Percentiles rank a stretch among this genome's conserved stretches.
These are phyloP conservation scores for Grigorovia humatica DNA, from an alignment of 805 yeast genomes.

Conservation along the genomic window DNA sequence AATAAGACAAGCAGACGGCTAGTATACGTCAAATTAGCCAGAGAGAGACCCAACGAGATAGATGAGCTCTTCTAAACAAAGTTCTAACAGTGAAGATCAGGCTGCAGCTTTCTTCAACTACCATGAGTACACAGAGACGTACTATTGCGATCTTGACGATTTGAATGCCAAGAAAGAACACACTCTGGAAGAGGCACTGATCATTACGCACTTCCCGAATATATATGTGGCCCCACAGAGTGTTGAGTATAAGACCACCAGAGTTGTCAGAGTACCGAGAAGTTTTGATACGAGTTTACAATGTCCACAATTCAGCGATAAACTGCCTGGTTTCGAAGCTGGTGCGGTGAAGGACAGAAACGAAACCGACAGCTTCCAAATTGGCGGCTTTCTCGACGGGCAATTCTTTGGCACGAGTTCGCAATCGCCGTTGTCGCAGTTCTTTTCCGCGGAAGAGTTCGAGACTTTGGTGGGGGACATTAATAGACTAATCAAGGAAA, in stretches of 20 bases:
- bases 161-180: slow-evolving; percentile 14
- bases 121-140: slow-evolving; percentile 44
- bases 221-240: slow-evolving; percentile 32
- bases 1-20: too few species aligned
- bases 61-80: neutral
- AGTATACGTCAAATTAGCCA: too few species aligned
- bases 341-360: slow-evolving; percentile 39
- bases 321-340: slow-evolving; percentile 51
- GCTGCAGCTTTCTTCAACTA: slow-evolving; percentile 47
- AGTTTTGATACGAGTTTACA: slow-evolving; percentile 29
- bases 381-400: slow-evolving; percentile 32
- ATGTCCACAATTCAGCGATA: slow-evolving; percentile 46
- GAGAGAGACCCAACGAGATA: too few species aligned
- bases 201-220: slow-evolving; percentile 61
- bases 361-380: slow-evolving; percentile 20
- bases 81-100: neutral
- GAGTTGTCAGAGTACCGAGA: slow-evolving; percentile 61
- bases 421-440: slow-evolving; percentile 37
- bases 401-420: slow-evolving; percentile 45
- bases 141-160: slow-evolving; percentile 17
- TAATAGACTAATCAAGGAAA: slow-evolving; percentile 33
- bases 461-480: slow-evolving; percentile 32
- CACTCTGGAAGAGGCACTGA: slow-evolving; percentile 30
- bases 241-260: slow-evolving; percentile 28
- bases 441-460: slow-evolving; percentile 33